A percentile compares a stretch with the other conserved stretches of the same genome.
phyloP scores from a whole-genome alignment of 83 land plant species.

The Picea abies region DNA sequence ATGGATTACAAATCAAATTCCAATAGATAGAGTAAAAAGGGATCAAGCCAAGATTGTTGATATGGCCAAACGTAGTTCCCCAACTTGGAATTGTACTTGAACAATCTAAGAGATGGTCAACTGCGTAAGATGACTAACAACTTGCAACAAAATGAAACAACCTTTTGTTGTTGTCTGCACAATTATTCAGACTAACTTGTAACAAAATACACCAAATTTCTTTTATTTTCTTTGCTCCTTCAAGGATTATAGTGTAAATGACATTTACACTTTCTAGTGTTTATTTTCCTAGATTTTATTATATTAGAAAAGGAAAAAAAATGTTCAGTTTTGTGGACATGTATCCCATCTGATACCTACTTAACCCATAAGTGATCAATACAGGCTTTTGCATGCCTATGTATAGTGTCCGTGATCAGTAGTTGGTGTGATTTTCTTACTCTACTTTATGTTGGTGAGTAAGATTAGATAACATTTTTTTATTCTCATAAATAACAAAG shows the following conservation, averaged over 20 bases:
- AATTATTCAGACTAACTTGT: too few species aligned
- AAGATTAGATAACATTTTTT: too few species aligned
- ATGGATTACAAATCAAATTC: neutral
- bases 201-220: neutral
- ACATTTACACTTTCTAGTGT: neutral
- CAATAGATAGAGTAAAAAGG: neutral
- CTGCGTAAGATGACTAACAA: neutral
- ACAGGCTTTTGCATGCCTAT: too few species aligned
- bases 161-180: too few species aligned
- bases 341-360: too few species aligned
- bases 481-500: too few species aligned
- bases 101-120: neutral
- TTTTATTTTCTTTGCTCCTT: neutral
- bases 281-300: neutral
- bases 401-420: too few species aligned
- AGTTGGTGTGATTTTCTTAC: too few species aligned
- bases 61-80: neutral
- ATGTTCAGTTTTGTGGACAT: too few species aligned
- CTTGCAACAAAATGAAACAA: neutral
- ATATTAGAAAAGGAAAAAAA: neutral
- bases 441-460: too few species aligned
- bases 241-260: neutral
- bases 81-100: neutral
- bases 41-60: neutral
- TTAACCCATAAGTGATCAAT: too few species aligned